Percentiles rank a stretch among this genome's conserved stretches.
phyloP scores from a whole-genome alignment of 169 alveolate genomes.

The Fabrea salina region DNA sequence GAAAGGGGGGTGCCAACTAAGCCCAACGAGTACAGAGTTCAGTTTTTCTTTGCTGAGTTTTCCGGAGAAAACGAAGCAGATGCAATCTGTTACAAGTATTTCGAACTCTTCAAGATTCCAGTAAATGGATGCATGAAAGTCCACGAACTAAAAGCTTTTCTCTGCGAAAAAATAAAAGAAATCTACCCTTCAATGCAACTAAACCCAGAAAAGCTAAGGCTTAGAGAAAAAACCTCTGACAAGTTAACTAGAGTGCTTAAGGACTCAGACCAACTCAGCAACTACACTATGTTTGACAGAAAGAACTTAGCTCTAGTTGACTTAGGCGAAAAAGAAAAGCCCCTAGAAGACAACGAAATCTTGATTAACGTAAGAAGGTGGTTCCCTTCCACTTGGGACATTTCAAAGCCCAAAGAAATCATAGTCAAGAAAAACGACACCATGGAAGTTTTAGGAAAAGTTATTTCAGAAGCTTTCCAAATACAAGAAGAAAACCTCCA shows the following conservation, averaged over 20 bases:
- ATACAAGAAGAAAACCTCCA: slow-evolving; percentile 7
- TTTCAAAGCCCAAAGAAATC: slow-evolving; percentile 4
- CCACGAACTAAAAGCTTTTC: neutral
- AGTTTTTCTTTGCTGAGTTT: neutral
- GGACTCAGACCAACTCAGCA: neutral
- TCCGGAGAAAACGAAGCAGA: neutral
- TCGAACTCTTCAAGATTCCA: slow-evolving; percentile 13
- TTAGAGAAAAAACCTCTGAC: slow-evolving; percentile 15
- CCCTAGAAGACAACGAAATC: neutral
- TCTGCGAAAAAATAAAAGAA: neutral
- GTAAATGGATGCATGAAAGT: neutral
- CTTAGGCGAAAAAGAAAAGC: neutral
- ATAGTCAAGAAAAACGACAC: neutral
- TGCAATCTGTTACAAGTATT: neutral
- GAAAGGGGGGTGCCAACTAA: slow-evolving; percentile 7
- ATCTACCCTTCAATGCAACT: slow-evolving; percentile 26
- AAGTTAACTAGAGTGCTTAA: neutral
- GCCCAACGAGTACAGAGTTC: neutral
- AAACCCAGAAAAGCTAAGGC: neutral
- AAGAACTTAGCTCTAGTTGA: neutral
- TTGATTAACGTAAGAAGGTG: slow-evolving; percentile 11
- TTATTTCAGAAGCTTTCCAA: neutral
- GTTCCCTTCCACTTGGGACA: slow-evolving; percentile 21
- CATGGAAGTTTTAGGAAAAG: neutral
- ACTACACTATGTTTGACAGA: neutral